Conservation (phyloP, 345 rosid species). For the Theobroma cacao region DNA sequence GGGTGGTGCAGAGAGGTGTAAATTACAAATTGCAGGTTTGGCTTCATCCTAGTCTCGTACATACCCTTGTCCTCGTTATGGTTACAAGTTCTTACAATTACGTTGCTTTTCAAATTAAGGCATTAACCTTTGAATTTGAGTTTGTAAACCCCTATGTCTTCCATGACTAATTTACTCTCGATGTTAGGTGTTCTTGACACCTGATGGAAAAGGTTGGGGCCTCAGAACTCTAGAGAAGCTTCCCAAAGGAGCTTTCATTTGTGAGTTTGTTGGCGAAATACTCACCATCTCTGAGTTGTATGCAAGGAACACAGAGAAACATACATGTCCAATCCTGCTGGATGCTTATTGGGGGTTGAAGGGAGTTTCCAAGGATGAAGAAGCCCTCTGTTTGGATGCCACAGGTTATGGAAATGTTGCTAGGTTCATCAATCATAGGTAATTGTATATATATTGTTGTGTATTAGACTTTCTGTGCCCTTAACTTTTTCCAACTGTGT, state of each 20-base stretch:
- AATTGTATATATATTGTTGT: background rate
- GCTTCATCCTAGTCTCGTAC: background rate
- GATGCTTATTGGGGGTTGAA: conserved; percentile 89
- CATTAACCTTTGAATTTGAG: background rate
- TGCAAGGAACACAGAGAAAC: conserved; percentile 44
- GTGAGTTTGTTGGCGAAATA: conserved; percentile 89
- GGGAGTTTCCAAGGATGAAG: conserved; percentile 44
- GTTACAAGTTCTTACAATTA: background rate
- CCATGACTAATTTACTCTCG: conserved; percentile 4
- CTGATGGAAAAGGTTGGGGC: conserved; percentile 88
- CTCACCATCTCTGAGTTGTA: conserved; percentile 64
- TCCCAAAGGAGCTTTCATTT: conserved; percentile 76
- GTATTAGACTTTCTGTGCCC: background rate
- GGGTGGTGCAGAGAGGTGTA: conserved; percentile 88
- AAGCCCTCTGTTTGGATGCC: conserved; percentile 87
- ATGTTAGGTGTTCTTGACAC: conserved; percentile 61
- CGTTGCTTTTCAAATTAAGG: background rate
- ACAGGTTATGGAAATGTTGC: conserved; percentile 75
- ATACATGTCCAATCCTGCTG: conserved; percentile 55
- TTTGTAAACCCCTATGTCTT: background rate
- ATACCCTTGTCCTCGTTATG: background rate
- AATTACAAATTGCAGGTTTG: conserved; percentile 71
- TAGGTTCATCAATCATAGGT: conserved; percentile 93
- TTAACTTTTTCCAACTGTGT: background rate
- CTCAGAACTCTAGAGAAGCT: conserved; percentile 61